These are phyloP conservation scores for Colletotrichum trifolii DNA, from an alignment of 2,329 filamentous ascomycete genomes.

Conservation along the genomic window DNA sequence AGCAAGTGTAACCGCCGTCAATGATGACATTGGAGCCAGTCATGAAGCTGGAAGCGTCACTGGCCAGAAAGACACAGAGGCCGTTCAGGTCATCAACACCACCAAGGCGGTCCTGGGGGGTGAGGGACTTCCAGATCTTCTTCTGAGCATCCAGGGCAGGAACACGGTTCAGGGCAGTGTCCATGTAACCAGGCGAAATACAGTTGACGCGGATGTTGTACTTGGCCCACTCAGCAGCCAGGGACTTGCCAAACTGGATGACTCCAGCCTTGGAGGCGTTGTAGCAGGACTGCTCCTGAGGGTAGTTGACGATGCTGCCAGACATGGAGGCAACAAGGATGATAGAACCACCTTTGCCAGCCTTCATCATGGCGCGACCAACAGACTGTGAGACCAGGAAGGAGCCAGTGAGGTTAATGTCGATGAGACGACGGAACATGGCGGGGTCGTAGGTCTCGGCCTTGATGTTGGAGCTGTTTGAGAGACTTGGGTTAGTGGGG, in stretches of 20 bases:
- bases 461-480: conserved; percentile 75
- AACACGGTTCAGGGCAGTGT: conserved; percentile 83
- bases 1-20: conserved; percentile 76
- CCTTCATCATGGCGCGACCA: conserved; percentile 78
- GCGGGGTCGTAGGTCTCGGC: conserved; percentile 80
- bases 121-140: conserved; percentile 81
- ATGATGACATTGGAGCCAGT: conserved; percentile 80
- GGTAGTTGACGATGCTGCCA: conserved; percentile 86
- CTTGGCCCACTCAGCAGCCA: conserved; percentile 87
- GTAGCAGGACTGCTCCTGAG: conserved; percentile 85
- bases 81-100: conserved; percentile 82
- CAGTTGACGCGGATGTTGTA: conserved; percentile 85
- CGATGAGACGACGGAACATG: conserved; percentile 82
- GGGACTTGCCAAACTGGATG: conserved; percentile 81
- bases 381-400: conserved; percentile 83
- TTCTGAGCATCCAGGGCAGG: conserved; percentile 83
- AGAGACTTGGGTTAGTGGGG: conserved; percentile 28
- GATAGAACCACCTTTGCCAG: conserved; percentile 76
- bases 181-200: conserved; percentile 88
- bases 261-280: conserved; percentile 87
- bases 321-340: conserved; percentile 85
- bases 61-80: conserved; percentile 79
- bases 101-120: conserved; percentile 79
- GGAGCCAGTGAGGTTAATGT: conserved; percentile 84
- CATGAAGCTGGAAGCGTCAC: conserved; percentile 80